These are phyloP conservation scores for Kodamaea laetipori DNA, from an alignment of 805 yeast genomes.

Conservation along the genomic window DNA sequence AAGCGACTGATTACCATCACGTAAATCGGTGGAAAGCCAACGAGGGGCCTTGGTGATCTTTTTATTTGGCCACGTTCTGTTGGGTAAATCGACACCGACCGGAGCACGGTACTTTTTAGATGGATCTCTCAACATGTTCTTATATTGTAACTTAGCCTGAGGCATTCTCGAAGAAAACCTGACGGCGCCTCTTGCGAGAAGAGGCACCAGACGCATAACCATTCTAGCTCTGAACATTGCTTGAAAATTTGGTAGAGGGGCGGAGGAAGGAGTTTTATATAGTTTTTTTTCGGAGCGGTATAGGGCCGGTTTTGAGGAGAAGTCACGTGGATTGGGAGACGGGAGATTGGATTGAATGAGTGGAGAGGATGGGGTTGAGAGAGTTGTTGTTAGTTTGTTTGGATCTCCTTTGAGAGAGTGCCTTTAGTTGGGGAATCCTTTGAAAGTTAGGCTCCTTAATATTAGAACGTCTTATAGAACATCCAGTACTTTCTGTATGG, in stretches of 20 bases:
- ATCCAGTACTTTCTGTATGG: no score
- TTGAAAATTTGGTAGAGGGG: constrained; percentile 5
- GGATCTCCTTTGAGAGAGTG: no score
- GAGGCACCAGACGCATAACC: constrained; percentile 1
- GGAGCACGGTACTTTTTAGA: constrained; percentile 61
- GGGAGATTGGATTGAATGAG: not conserved
- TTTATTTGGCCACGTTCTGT: constrained; percentile 73
- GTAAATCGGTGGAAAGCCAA: constrained; percentile 77
- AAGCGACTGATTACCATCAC: constrained; percentile 80
- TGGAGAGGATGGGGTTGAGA: not conserved
- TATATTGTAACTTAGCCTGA: constrained; percentile 22
- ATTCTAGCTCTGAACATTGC: constrained; percentile 27
- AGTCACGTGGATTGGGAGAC: not conserved
- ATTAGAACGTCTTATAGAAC: no score
- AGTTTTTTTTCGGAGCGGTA: constrained; percentile 1
- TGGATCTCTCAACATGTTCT: constrained; percentile 68
- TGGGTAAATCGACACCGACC: constrained; percentile 54
- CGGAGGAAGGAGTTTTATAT: constrained; percentile 1
- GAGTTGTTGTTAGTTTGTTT: no score
- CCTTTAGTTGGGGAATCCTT: no score
- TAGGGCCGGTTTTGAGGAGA: constrained; percentile 5
- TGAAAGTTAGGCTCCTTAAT: no score
- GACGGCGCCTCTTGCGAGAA: constrained; percentile 4
- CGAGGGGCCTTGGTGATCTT: constrained; percentile 71
- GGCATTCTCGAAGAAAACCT: constrained; percentile 18